Evolutionary conservation across 768 basidiomycete species (phyloP).

Genomic region (Suillus decipiens): DNA sequence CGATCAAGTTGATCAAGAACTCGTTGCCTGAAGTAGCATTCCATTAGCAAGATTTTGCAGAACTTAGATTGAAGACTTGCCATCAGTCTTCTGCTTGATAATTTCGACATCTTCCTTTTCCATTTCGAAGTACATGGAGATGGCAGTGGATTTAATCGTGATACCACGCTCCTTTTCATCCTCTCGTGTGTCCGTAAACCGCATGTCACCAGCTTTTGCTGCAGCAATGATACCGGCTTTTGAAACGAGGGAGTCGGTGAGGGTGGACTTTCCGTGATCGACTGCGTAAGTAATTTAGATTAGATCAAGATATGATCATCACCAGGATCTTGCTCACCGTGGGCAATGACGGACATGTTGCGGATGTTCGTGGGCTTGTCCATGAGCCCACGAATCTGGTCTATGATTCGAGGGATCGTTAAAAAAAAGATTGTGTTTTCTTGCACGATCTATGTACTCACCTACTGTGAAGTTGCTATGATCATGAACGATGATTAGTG

Average conservation of each 20-base stretch:
- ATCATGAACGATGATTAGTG: constrained; percentile 35
- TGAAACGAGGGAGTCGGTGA: constrained; percentile 97
- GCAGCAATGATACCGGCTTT: constrained; percentile 99
- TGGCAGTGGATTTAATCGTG: constrained; percentile 99
- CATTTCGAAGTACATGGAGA: constrained; percentile 99
- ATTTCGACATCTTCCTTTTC: constrained; percentile 81
- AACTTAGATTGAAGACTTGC: constrained; percentile 43
- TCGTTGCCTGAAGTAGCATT: constrained; percentile 61
- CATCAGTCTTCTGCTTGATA: constrained; percentile 94
- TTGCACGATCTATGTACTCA: constrained; percentile 38
- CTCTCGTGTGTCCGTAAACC: constrained; percentile 95
- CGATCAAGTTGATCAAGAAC: constrained; percentile 99
- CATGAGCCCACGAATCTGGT: constrained; percentile 88
- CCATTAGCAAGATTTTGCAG: constrained; percentile 15
- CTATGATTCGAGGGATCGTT: constrained; percentile 38
- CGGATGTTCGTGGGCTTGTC: constrained; percentile 90
- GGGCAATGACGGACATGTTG: constrained; percentile 94
- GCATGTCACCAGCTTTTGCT: constrained; percentile 93
- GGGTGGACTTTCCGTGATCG: constrained; percentile 99
- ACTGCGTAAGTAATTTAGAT: constrained; percentile 49
- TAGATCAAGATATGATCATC: constrained; percentile 19
- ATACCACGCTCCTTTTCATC: constrained; percentile 99
- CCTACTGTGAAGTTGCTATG: constrained; percentile 88
- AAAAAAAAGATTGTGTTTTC: background rate
- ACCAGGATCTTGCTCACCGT: constrained; percentile 55